Evolutionary conservation across 2,329 filamentous ascomycete species (phyloP).

Genomic region (Fusarium sterilihyphosum): DNA sequence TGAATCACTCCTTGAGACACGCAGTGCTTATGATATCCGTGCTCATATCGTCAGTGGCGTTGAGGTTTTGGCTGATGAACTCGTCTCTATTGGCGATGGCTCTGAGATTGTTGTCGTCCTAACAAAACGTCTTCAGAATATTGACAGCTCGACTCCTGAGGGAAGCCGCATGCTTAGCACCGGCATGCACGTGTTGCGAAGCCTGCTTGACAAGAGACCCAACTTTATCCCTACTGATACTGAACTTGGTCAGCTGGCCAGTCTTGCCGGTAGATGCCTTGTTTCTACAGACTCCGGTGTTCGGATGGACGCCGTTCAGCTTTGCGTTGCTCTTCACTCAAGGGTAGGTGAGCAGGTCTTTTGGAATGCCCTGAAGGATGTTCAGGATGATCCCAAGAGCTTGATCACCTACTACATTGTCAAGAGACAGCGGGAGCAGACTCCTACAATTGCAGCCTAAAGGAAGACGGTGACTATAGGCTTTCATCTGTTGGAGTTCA

Average conservation of each 20-base stretch:
- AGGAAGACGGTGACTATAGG: neutral
- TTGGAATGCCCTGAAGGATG: conserved; percentile 72
- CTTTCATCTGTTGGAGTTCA: conserved; percentile 4
- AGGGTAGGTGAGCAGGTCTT: conserved; percentile 69
- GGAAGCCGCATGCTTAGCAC: conserved; percentile 67
- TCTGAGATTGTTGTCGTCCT: conserved; percentile 68
- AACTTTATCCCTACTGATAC: conserved; percentile 60
- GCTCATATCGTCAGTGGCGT: conserved; percentile 79
- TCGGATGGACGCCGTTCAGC: conserved; percentile 79
- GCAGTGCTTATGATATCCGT: conserved; percentile 72
- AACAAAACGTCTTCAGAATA: conserved; percentile 56
- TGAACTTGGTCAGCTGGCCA: conserved; percentile 63
- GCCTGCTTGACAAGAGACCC: conserved; percentile 63
- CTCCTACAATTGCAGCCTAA: conserved; percentile 19
- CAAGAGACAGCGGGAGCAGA: conserved; percentile 69
- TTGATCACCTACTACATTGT: conserved; percentile 85
- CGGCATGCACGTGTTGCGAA: conserved; percentile 70
- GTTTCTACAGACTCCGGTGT: conserved; percentile 70
- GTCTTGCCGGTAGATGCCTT: conserved; percentile 65
- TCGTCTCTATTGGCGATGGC: conserved; percentile 72
- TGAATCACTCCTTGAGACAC: conserved; percentile 71
- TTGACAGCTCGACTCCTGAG: conserved; percentile 54
- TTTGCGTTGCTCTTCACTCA: conserved; percentile 78
- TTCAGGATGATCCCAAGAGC: conserved; percentile 78
- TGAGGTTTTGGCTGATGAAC: conserved; percentile 77